Percentiles rank a stretch among this genome's conserved stretches.
These are phyloP conservation scores for Lycium barbarum DNA, from an alignment of 257 asterid genomes.

Conservation along the genomic window DNA sequence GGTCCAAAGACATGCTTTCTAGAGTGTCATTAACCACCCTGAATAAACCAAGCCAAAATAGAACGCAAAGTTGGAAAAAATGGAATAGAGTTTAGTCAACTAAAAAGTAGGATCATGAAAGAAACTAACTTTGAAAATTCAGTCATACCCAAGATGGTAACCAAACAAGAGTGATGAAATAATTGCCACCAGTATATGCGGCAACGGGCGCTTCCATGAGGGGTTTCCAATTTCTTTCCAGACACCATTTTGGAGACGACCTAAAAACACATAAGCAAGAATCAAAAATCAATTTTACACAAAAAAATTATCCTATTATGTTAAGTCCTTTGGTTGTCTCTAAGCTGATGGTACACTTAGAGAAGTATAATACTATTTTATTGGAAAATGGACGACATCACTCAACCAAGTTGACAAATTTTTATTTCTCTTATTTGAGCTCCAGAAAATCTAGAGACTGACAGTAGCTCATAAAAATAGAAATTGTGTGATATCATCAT, in stretches of 20 bases:
- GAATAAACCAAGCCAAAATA: constrained; percentile 37
- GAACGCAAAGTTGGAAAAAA: constrained; percentile 20
- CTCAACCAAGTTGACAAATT: constrained; percentile 5
- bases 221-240: constrained; percentile 67
- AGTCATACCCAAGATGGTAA: constrained; percentile 90
- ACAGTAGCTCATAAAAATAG: not conserved
- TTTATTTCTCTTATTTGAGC: constrained; percentile 8
- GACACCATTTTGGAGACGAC: constrained; percentile 41
- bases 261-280: constrained; percentile 45
- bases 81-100: constrained; percentile 11
- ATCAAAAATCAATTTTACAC: not conserved
- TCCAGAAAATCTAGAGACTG: not conserved
- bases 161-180: constrained; percentile 85
- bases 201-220: constrained; percentile 89
- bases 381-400: not conserved
- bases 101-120: constrained; percentile 10
- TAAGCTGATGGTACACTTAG: not conserved
- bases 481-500: not conserved
- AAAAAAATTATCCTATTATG: not conserved
- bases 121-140: constrained; percentile 29
- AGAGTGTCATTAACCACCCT: constrained; percentile 94
- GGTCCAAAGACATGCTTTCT: constrained; percentile 90
- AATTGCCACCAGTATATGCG: constrained; percentile 88
- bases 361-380: not conserved
- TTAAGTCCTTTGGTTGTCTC: not conserved